Percentiles rank a stretch among this genome's conserved stretches.
Conservation (phyloP, 169 alveolate genomes). For the Plasmodium yoelii region DNA sequence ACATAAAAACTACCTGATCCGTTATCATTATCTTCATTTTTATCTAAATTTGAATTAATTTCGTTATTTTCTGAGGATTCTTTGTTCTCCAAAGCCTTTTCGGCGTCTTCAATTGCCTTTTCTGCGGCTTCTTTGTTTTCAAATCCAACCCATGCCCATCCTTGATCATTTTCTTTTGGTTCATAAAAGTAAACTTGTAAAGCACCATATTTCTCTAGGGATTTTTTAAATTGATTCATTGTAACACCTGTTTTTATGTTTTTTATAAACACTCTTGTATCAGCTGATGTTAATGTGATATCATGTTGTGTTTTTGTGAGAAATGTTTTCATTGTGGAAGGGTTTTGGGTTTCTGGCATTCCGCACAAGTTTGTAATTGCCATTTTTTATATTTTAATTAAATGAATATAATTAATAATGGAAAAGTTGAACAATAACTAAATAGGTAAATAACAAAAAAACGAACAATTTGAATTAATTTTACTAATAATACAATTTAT, state of each 20-base stretch:
- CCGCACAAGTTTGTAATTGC: constrained; percentile 59
- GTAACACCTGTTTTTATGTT: constrained; percentile 76
- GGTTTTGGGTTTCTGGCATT: constrained; percentile 11
- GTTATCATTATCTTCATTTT: constrained; percentile 42
- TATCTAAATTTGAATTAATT: constrained; percentile 4
- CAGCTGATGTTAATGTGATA: constrained; percentile 45
- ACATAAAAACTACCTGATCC: constrained; percentile 55
- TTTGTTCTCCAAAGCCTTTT: constrained; percentile 29
- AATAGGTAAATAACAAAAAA: constrained; percentile 7
- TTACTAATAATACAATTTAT: constrained; percentile 13
- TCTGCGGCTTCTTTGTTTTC: constrained; percentile 77
- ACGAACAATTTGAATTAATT: constrained; percentile 17
- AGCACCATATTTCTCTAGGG: constrained; percentile 81
- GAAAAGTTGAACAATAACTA: neutral
- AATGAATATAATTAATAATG: neutral
- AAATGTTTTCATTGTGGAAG: constrained; percentile 44
- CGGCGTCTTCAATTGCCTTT: constrained; percentile 75
- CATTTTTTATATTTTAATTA: constrained; percentile 20
- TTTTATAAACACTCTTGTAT: constrained; percentile 56
- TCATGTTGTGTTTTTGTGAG: constrained; percentile 75
- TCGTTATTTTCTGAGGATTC: constrained; percentile 18
- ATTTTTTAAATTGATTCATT: constrained; percentile 71
- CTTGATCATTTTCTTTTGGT: constrained; percentile 79
- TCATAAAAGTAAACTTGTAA: constrained; percentile 84
- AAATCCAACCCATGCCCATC: constrained; percentile 89